Conservation (phyloP, 441 rosid genomes). For the Erodium chrysanthum region DNA sequence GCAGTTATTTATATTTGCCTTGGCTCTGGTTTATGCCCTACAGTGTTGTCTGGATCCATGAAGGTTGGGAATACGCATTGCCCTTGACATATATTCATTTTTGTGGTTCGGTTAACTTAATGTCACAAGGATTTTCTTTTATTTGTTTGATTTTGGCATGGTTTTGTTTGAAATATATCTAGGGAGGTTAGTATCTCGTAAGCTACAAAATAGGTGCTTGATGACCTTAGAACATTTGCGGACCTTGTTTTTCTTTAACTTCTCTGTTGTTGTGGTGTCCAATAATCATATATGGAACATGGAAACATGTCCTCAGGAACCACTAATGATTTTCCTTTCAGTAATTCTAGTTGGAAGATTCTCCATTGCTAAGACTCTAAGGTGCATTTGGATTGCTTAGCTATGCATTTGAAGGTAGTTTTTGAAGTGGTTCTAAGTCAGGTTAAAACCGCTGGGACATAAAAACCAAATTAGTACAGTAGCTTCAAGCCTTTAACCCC, state of each 20-base stretch:
- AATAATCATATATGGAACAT: no score
- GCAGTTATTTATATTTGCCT: neutral
- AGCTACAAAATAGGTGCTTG: neutral
- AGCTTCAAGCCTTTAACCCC: no score
- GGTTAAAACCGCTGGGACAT: no score
- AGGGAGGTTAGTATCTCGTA: neutral
- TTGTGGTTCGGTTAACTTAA: neutral
- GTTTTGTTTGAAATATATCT: neutral
- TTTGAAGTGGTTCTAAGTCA: no score
- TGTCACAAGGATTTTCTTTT: neutral
- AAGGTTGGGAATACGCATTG: no score
- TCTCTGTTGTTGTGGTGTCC: neutral
- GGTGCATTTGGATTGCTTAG: no score
- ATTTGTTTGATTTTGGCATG: neutral
- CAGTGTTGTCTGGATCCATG: neutral
- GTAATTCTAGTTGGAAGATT: no score
- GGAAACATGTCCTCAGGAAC: no score
- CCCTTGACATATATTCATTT: neutral
- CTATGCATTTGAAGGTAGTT: no score
- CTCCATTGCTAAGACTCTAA: no score
- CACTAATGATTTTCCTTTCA: no score
- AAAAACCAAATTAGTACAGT: no score
- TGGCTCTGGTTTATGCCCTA: neutral
- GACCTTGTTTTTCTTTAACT: neutral
- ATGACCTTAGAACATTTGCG: neutral